phyloP scores from a whole-genome alignment of 2,329 filamentous ascomycete genomes.

The Aspergillus unguis region DNA sequence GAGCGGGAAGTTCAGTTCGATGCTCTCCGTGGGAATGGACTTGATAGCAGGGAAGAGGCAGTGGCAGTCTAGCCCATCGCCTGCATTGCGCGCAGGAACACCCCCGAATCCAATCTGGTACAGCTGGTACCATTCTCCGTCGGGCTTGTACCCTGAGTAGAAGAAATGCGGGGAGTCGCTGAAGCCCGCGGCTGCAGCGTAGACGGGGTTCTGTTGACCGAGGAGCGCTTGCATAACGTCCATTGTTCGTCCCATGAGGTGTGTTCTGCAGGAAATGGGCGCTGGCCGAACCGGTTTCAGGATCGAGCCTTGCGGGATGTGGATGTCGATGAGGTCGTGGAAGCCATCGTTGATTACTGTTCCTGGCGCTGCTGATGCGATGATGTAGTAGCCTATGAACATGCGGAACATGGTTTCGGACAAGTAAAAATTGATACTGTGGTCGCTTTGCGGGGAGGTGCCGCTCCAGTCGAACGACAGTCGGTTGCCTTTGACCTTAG shows the following conservation, averaged over 20 bases:
- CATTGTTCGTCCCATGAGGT: slow-evolving; percentile 48
- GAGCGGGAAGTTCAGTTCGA: slow-evolving; percentile 49
- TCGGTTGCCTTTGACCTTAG: slow-evolving; percentile 39
- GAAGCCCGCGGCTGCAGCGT: slow-evolving; percentile 50
- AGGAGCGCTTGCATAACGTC: slow-evolving; percentile 52
- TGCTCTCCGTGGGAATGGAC: slow-evolving; percentile 49
- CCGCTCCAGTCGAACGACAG: slow-evolving; percentile 50
- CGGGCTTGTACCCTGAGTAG: slow-evolving; percentile 49
- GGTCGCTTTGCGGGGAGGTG: slow-evolving; percentile 47
- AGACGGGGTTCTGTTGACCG: slow-evolving; percentile 46
- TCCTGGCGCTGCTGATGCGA: slow-evolving; percentile 49
- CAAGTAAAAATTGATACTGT: slow-evolving; percentile 50
- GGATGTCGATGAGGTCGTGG: slow-evolving; percentile 49
- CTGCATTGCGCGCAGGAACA: slow-evolving; percentile 47
- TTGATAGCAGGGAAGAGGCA: slow-evolving; percentile 53
- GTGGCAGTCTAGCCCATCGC: slow-evolving; percentile 51
- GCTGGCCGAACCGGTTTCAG: slow-evolving; percentile 48
- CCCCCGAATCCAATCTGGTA: slow-evolving; percentile 53
- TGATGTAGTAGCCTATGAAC: slow-evolving; percentile 48
- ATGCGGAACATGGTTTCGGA: slow-evolving; percentile 52
- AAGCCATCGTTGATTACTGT: slow-evolving; percentile 52
- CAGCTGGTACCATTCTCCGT: slow-evolving; percentile 49
- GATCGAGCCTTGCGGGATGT: slow-evolving; percentile 46
- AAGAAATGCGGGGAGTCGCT: slow-evolving; percentile 52
- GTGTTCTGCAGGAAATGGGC: slow-evolving; percentile 48